Conservation (phyloP, 2,329 filamentous ascomycete species). For the Magnaporthales sp. region DNA sequence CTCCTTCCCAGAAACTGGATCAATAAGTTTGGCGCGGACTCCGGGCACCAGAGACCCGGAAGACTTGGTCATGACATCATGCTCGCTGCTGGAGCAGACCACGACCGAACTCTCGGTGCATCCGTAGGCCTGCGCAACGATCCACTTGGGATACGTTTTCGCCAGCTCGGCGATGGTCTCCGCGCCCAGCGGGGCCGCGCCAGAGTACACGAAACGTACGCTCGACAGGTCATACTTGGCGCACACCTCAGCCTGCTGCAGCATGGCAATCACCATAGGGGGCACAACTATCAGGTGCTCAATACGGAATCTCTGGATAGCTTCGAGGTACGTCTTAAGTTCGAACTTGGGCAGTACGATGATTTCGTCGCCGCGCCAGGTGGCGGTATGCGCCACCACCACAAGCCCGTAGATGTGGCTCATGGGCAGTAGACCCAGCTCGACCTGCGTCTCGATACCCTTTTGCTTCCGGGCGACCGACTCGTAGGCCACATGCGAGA, state of each 20-base stretch:
- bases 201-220: conserved; percentile 58
- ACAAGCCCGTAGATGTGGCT: conserved; percentile 74
- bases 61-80: conserved; percentile 63
- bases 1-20: conserved; percentile 53
- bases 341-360: conserved; percentile 71
- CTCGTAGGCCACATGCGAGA: conserved; percentile 42
- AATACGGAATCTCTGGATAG: conserved; percentile 62
- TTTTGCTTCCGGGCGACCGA: conserved; percentile 18
- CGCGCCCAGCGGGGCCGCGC: conserved; percentile 68
- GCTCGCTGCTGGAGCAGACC: conserved; percentile 43
- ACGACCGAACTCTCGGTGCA: conserved; percentile 73
- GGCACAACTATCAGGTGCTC: conserved; percentile 41
- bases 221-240: conserved; percentile 64
- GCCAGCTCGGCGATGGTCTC: conserved; percentile 61
- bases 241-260: conserved; percentile 52
- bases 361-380: conserved; percentile 63
- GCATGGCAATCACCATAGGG: conserved; percentile 71
- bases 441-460: conserved; percentile 23
- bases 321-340: conserved; percentile 47
- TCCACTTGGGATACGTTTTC: conserved; percentile 52
- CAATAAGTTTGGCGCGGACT: conserved; percentile 56
- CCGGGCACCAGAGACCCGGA: conserved; percentile 63
- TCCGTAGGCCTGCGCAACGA: conserved; percentile 64
- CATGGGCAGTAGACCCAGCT: conserved; percentile 60
- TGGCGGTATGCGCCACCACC: conserved; percentile 54